Evolutionary conservation across 495 filamentous ascomycete species (phyloP), one percentile per base, ranked within the genome.

Genomic region (Chaetomidium leptoderma): DNA sequence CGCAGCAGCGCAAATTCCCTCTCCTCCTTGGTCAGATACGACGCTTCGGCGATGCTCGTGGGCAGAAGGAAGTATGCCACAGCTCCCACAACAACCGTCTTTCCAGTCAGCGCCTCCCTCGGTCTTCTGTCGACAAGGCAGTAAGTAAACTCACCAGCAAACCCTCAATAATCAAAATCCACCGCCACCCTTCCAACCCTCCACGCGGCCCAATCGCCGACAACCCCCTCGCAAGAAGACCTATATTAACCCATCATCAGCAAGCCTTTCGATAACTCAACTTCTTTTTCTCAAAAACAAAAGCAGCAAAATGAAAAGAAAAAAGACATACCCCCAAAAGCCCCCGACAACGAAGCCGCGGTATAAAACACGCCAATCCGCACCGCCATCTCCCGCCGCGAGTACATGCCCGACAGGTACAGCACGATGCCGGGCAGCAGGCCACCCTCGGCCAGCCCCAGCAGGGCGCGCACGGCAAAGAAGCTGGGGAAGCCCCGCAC

Each of bases 401-500:
- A 76, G 44, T 76, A 81, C 60, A 79, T 61, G 43, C 70, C 58
- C 6, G 75, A 78, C 56, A 81, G 62, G 58, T 80, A 81, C 14
- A 80, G 65, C 17, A 79, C 75, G 50, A 78, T 79, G 33, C 78
- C 78, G 0, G 78, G 78, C 9, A 79, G 51, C n/a, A 80, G 62
- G 11, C 77, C 77, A 36, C 77, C 77, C 68, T 81, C 76, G 6
- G 75, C 72, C 13, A 79, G 48, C 36, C 92, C 92, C 4, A 97
- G 77, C 63, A 91, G 86, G 64, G 83, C 91, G 16, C 91, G 78
- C 10, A 88, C 85, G 42, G 84, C 84, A 72, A 91, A 82, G 59
- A 96, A 83, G 11, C 87, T 88, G 4, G 76, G 68, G 67, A 84
- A 95, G 63, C 86, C 88, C 26, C 83, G 75, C 0, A 91, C 83